phyloP scores from a whole-genome alignment of 257 asterid species.

The Echites panduratus region DNA sequence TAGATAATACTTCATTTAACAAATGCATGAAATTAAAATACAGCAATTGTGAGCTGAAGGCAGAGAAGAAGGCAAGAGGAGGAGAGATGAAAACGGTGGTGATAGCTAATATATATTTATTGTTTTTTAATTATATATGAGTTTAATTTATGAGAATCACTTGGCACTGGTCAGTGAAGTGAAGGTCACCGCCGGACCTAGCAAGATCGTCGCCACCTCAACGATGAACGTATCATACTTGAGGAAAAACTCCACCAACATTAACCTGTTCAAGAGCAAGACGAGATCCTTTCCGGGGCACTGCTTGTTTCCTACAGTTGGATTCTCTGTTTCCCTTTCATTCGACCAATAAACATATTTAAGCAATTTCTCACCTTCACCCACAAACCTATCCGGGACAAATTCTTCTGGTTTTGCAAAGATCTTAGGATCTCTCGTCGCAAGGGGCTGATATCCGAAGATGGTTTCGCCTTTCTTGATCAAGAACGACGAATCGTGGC shows the following conservation, averaged over 20 bases:
- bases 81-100: no score
- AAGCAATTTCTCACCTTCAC: slow-evolving; percentile 47
- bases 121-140: no score
- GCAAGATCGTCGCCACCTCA: slow-evolving; percentile 24
- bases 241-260: slow-evolving; percentile 68
- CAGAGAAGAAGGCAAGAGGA: no score
- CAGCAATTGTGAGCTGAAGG: no score
- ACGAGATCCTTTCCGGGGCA: slow-evolving; percentile 60
- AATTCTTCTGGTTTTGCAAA: slow-evolving; percentile 45
- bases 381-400: slow-evolving; percentile 51
- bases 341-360: slow-evolving; percentile 72
- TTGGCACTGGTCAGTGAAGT: slow-evolving; percentile 35
- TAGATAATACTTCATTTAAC: no score
- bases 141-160: no score
- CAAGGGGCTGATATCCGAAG: slow-evolving; percentile 71
- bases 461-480: slow-evolving; percentile 71
- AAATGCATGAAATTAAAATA: no score
- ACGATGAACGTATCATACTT: slow-evolving; percentile 49
- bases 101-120: no score
- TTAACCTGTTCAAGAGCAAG: slow-evolving; percentile 44
- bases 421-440: slow-evolving; percentile 50
- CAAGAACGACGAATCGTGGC: slow-evolving; percentile 48
- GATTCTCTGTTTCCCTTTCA: slow-evolving; percentile 49
- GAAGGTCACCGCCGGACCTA: slow-evolving; percentile 46
- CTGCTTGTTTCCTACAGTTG: slow-evolving; percentile 52